Percentiles rank a stretch among this genome's conserved stretches.
These are phyloP conservation scores for Grifola frondosa DNA, from an alignment of 1,284 basidiomycete genomes.

Conservation along the genomic window DNA sequence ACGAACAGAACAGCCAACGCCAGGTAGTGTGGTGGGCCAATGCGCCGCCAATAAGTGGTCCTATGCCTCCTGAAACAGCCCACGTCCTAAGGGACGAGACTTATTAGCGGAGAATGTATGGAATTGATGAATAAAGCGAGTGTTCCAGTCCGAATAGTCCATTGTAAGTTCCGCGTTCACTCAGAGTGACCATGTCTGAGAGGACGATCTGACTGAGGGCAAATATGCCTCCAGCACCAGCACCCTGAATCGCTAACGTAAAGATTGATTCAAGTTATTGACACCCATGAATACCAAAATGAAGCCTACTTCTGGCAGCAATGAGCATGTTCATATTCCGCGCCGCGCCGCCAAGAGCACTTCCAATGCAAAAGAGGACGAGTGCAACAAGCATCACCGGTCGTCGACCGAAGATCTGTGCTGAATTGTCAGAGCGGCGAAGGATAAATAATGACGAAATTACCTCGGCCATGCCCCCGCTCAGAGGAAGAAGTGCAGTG, in stretches of 20 bases:
- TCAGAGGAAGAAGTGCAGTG: constrained; percentile 28
- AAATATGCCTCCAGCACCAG: constrained; percentile 47
- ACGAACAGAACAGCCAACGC: constrained; percentile 18
- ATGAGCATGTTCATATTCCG: constrained; percentile 43
- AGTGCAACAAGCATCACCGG: constrained; percentile 3
- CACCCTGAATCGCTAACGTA: constrained; percentile 38
- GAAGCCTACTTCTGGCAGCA: constrained; percentile 27
- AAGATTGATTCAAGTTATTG: neutral
- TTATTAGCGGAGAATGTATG: neutral
- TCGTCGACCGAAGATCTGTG: constrained; percentile 6
- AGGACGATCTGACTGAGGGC: constrained; percentile 26
- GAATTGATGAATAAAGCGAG: too few relatives aligned
- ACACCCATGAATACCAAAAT: neutral
- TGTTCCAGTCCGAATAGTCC: constrained; percentile 12
- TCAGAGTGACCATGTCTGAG: constrained; percentile 14
- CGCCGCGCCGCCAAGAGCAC: constrained; percentile 37
- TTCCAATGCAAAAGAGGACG: constrained; percentile 3
- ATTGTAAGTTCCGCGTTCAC: constrained; percentile 13
- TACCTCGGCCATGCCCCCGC: constrained; percentile 24
- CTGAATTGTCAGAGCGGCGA: neutral
- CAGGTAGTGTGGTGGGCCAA: constrained; percentile 8
- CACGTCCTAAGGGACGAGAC: constrained; percentile 3
- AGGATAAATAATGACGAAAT: neutral
- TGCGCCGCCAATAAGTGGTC: constrained; percentile 8
- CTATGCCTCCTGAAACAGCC: constrained; percentile 5